These are phyloP conservation scores for Trichosporon inkin DNA, from an alignment of 1,284 basidiomycete genomes.

Conservation along the genomic window DNA sequence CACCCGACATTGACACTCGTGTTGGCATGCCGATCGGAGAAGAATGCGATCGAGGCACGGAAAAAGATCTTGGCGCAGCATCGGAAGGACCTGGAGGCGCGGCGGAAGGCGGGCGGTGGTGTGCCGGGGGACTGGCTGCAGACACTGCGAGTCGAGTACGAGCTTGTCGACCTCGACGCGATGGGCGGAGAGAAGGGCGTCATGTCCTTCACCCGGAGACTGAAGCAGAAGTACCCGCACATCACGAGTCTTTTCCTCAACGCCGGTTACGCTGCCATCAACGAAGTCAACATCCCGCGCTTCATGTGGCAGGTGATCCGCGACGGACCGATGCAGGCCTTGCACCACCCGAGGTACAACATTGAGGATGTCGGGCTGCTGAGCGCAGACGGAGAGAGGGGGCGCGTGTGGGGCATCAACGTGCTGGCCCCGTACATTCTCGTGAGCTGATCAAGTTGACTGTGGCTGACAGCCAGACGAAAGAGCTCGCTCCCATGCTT, in stretches of 20 bases:
- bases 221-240: constrained; percentile 57
- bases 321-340: constrained; percentile 48
- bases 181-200: constrained; percentile 59
- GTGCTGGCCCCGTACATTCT: constrained; percentile 76
- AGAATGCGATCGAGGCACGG: constrained; percentile 63
- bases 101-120: constrained; percentile 32
- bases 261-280: constrained; percentile 63
- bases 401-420: constrained; percentile 80
- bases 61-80: constrained; percentile 58
- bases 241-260: constrained; percentile 78
- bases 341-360: constrained; percentile 63
- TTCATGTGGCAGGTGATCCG: constrained; percentile 58
- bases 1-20: constrained; percentile 66
- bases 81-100: constrained; percentile 52
- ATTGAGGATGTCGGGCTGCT: constrained; percentile 60
- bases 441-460: constrained; percentile 55
- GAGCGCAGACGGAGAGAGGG: constrained; percentile 65
- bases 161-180: constrained; percentile 61
- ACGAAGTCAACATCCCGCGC: constrained; percentile 57
- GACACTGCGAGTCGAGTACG: constrained; percentile 61
- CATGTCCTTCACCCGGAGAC: constrained; percentile 60
- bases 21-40: constrained; percentile 70
- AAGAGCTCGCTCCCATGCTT: constrained; percentile 45
- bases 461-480: constrained; percentile 30
- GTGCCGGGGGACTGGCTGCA: constrained; percentile 59